Evolutionary conservation across 169 alveolate genomes (phyloP), one percentile per base, ranked within the genome.

Genomic region (Eimeria tenella): DNA sequence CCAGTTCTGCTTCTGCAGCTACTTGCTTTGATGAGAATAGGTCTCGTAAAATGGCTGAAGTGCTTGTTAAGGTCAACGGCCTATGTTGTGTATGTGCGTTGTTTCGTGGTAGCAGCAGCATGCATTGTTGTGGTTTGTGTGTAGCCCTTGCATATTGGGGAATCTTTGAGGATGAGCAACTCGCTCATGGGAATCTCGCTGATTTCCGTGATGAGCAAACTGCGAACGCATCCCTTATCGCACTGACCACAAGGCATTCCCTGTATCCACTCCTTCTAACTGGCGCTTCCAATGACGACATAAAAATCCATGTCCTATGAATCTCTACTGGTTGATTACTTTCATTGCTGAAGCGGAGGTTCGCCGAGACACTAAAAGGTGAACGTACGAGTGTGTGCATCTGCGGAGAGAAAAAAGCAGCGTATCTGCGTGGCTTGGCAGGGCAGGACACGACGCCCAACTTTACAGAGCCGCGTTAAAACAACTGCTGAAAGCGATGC

Each of bases 1-100:
- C 88, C 88, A 79, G 88, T 79, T 79, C 88, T 79, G 88, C 88
- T 79, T 79, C 88, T 79, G 88, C 88, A 79, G 88, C 88, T 53
- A 52, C 88, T 79, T 19, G 88, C 88, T 11, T 79, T 79, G 88
- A 79, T 79, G 88, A 79, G 88, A 58, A 6, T 55, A 42, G 88
- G 88, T 53, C 88, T 6, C 50, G 3, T 53, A 1, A 23, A 10
- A 3, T 79, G 65, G 11, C 88, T 79, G 73, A 53, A 0, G 15
- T 21, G 8, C 31, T 79, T 17, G 63, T 17, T 5, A n/a, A n/a
- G n/a, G n/a, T n/a, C n/a, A n/a, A n/a, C n/a, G n/a, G n/a, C n/a
- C 86, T 71, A 31, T 4, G 50, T 11, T 9, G 1, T 49, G 31
- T 17, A 3, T 49, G 86, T 1, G n/a, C 1, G 11, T 77, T 77